Conservation (phyloP, 768 basidiomycete genomes). For the Rubroboletus satanas region DNA sequence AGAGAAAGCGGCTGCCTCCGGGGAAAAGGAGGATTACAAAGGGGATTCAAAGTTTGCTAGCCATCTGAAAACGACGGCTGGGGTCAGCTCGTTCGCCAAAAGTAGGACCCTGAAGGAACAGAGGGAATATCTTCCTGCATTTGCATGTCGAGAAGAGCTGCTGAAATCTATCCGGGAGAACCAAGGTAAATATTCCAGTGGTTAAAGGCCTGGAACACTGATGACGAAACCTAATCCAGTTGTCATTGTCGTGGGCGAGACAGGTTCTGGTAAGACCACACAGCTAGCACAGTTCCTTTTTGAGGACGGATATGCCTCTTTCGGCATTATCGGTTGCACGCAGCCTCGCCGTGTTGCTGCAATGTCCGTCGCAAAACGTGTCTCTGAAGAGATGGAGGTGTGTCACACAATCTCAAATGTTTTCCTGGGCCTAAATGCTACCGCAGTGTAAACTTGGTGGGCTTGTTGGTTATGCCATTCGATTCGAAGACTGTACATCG, state of each 20-base stretch:
- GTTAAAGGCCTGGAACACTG: background rate
- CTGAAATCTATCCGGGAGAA: slow-evolving; percentile 88
- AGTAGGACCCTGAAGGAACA: slow-evolving; percentile 88
- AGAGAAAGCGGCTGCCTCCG: slow-evolving; percentile 45
- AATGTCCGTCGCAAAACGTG: slow-evolving; percentile 99
- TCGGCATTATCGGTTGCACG: slow-evolving; percentile 93
- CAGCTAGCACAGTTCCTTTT: slow-evolving; percentile 94
- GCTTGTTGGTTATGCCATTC: slow-evolving; percentile 94
- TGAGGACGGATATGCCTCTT: slow-evolving; percentile 91
- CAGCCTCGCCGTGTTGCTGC: slow-evolving; percentile 98
- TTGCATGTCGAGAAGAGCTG: slow-evolving; percentile 93
- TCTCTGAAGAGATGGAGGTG: slow-evolving; percentile 99
- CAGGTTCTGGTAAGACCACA: slow-evolving; percentile 99
- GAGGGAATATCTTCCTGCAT: slow-evolving; percentile 94
- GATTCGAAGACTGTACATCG: slow-evolving; percentile 97
- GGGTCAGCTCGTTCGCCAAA: slow-evolving; percentile 78
- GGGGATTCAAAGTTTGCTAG: slow-evolving; percentile 97
- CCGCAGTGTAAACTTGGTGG: slow-evolving; percentile 80
- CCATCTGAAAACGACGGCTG: slow-evolving; percentile 77
- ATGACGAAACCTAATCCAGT: slow-evolving; percentile 44
- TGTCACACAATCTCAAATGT: slow-evolving; percentile 18
- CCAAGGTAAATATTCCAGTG: slow-evolving; percentile 60
- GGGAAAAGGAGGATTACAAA: slow-evolving; percentile 69
- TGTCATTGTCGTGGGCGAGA: slow-evolving; percentile 95
- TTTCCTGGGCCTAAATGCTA: slow-evolving; percentile 3